Evolutionary conservation across 306 rosid genomes (phyloP).

Genomic region (Cyclanthera cordifolia): DNA sequence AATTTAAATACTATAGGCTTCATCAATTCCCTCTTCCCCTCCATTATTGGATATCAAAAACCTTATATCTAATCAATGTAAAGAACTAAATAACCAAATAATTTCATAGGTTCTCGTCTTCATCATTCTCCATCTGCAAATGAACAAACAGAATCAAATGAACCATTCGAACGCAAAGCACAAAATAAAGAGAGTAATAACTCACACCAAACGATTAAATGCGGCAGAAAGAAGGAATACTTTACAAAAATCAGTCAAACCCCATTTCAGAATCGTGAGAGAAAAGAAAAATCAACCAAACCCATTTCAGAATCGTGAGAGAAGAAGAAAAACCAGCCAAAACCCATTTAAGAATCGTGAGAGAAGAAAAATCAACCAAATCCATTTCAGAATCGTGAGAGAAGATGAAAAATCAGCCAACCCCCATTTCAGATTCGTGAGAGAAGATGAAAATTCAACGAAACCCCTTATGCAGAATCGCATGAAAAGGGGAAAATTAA

Average conservation of each 20-base stretch:
- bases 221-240: neutral
- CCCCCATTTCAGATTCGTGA: neutral
- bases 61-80: slow-evolving; percentile 17
- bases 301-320: neutral
- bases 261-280: neutral
- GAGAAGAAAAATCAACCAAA: neutral
- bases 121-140: slow-evolving; percentile 54
- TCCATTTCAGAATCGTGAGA: neutral
- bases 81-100: slow-evolving; percentile 10
- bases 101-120: slow-evolving; percentile 27
- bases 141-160: neutral
- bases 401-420: neutral
- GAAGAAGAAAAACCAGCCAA: neutral
- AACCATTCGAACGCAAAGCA: no score
- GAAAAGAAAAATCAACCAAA: neutral
- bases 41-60: slow-evolving; percentile 16
- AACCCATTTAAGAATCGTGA: neutral
- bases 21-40: slow-evolving; percentile 34
- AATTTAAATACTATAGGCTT: slow-evolving; percentile 48
- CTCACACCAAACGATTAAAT: no score
- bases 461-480: neutral
- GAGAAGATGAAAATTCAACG: neutral
- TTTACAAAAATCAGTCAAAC: neutral
- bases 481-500: neutral
- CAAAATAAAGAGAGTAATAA: no score